Base-by-base conservation (phyloP, 805 yeast species). In the Sungouiozyma intestinalis region DNA sequence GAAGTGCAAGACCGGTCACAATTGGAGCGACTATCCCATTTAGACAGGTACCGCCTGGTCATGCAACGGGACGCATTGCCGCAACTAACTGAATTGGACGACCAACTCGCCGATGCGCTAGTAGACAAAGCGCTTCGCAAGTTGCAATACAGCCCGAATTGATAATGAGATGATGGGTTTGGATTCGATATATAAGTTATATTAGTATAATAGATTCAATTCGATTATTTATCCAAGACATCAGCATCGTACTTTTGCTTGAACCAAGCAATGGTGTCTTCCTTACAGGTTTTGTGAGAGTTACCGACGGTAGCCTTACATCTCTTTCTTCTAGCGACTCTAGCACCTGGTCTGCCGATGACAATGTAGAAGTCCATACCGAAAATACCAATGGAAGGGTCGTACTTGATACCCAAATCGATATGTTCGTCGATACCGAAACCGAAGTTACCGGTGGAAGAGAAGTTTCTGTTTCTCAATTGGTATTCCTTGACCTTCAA, bases 331-430 rank as follows among this genome's bases (percentile, higher is more conserved):
- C 97, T 90, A 66, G 97, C 79, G 63, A 92, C 85, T 78, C 98
- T 85, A 79, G 79, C 82, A 77, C 98, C 98, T 69, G 96, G 92
- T 78, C 98, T 90, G 72, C 96, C 97, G 77, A 92, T 76, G 68
- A 90, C 96, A 68, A 92, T 87, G 88, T 88, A 92, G 86, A 92
- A 92, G 76, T 92, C 98, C 94, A 84, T 92, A 82, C 98, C 98
- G 92, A 90, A 92, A 71, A 92, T 92, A 72, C 97, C 97, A 67
- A 92, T 92, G 68, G 85, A 79, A 74, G 98, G 98, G 74, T 92
- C 98, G 78, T 92, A 92, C 80, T 92, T 92, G 83, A 92, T 92
- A 80, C 98, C 98, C 72, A 92, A 82, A 74, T 92, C 98, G 66
- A 92, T 92, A 81, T 92, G 98, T 81, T 92, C 98, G 63, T 85